phyloP scores from a whole-genome alignment of 331 rosid genomes.

The Erythrophleum ivorense region DNA sequence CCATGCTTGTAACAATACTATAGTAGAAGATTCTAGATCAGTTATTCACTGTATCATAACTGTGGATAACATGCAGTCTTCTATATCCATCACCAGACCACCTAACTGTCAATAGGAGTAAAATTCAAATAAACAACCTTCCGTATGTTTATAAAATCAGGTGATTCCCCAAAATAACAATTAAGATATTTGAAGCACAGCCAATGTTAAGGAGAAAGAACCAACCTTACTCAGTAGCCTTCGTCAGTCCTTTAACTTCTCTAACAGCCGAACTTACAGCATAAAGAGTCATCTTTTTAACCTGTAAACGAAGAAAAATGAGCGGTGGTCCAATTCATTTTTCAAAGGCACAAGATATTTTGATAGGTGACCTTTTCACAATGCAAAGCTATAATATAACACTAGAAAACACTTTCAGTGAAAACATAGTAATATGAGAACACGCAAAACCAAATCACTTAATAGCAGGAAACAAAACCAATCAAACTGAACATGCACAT shows the following conservation, averaged over 20 bases:
- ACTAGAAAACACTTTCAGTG: background rate
- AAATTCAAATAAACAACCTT: background rate
- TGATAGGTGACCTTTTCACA: constrained; percentile 2
- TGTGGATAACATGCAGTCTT: background rate
- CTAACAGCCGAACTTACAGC: constrained; percentile 68
- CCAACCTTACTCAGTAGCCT: constrained; percentile 49
- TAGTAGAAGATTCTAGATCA: background rate
- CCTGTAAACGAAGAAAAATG: constrained; percentile 48
- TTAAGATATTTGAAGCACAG: background rate
- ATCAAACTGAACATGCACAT: constrained; percentile 29
- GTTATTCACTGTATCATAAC: constrained; percentile 3
- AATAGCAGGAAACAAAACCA: constrained; percentile 11
- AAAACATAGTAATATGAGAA: background rate
- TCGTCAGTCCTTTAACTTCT: constrained; percentile 55
- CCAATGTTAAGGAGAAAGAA: constrained; percentile 27
- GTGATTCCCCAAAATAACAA: background rate
- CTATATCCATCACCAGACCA: constrained; percentile 2
- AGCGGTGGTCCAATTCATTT: constrained; percentile 1
- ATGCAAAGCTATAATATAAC: constrained; percentile 17
- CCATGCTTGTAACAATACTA: background rate
- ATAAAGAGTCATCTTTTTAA: constrained; percentile 72
- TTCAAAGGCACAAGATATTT: constrained; percentile 13
- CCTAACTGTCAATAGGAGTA: constrained; percentile 24
- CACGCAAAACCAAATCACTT: constrained; percentile 2
- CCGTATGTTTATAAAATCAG: background rate